phyloP scores from a whole-genome alignment of 768 basidiomycete species.

The Leccinellum rugosiceps region DNA sequence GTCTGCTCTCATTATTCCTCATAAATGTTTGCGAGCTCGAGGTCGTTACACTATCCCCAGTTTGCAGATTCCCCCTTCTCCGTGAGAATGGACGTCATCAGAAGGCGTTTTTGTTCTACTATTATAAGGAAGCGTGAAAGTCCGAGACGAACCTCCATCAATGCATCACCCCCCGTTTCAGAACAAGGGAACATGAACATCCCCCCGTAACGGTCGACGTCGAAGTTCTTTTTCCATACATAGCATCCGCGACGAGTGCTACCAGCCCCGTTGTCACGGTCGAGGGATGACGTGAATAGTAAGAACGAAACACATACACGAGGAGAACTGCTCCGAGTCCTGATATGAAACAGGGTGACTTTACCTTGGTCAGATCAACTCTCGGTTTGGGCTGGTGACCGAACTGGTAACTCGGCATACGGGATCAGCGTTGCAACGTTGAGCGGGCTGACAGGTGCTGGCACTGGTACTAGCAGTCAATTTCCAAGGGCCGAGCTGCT shows the following conservation, averaged over 20 bases:
- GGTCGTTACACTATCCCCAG: not conserved
- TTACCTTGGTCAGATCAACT: not conserved
- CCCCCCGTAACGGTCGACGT: not conserved
- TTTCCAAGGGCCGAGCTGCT: not conserved
- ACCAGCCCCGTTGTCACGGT: not conserved
- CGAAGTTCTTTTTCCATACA: not conserved
- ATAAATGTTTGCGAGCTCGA: not conserved
- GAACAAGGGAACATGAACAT: not conserved
- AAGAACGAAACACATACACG: not conserved
- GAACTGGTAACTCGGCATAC: not conserved
- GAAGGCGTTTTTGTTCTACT: not conserved
- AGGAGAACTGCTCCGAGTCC: not conserved
- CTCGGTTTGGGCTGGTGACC: not conserved
- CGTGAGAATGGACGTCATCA: not conserved
- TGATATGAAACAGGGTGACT: not conserved
- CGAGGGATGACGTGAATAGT: not conserved
- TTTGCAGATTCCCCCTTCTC: not conserved
- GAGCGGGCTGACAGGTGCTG: not conserved
- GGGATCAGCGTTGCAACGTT: not conserved
- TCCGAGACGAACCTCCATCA: not conserved
- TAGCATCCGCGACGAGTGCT: not conserved
- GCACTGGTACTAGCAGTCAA: not conserved
- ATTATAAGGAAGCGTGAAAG: not conserved
- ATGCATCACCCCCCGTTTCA: not conserved
- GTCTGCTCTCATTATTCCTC: not conserved